Evolutionary conservation across 257 asterid species (phyloP).

Genomic region (Datura wrightii): DNA sequence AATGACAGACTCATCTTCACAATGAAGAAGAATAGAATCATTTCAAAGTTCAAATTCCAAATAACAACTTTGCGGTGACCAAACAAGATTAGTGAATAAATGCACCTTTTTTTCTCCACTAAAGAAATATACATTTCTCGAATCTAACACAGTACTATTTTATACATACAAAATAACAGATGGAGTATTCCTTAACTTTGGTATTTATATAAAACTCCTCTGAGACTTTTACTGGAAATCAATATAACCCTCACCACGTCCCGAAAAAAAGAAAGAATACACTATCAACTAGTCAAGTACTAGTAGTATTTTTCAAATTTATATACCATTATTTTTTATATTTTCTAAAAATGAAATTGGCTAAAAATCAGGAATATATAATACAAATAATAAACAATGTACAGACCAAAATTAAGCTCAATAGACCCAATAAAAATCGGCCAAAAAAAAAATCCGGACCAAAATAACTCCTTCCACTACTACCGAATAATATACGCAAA

Average conservation of each 20-base stretch:
- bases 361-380: too few relatives aligned
- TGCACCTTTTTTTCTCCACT: background rate
- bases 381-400: too few relatives aligned
- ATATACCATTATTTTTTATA: background rate
- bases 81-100: conserved; percentile 19
- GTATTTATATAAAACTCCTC: background rate
- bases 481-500: too few relatives aligned
- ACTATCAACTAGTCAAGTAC: background rate
- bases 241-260: background rate
- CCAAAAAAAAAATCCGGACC: too few relatives aligned
- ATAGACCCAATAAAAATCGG: too few relatives aligned
- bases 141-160: background rate
- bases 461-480: too few relatives aligned
- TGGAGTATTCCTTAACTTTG: background rate
- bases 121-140: conserved; percentile 10
- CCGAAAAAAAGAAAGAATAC: background rate
- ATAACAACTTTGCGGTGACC: background rate
- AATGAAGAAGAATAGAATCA: conserved; percentile 48
- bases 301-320: background rate
- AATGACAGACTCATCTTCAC: background rate
- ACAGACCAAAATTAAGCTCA: too few relatives aligned
- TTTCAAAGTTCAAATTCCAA: background rate
- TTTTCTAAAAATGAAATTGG: too few relatives aligned
- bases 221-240: background rate
- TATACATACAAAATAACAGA: background rate